phyloP scores from a whole-genome alignment of 176 grass and related monocot species.

The Carex myosuroides region DNA sequence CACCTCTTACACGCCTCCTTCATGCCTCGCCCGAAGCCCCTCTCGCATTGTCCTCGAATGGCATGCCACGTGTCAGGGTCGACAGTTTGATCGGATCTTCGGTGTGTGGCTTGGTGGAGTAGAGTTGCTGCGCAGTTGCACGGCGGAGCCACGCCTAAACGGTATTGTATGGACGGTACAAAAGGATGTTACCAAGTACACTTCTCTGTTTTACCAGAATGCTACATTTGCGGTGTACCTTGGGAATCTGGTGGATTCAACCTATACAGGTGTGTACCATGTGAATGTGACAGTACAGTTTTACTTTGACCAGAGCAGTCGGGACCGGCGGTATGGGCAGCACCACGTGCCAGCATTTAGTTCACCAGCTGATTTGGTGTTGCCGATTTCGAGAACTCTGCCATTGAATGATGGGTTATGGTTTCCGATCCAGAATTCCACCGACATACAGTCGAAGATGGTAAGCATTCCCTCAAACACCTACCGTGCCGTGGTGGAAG shows the following conservation, averaged over 20 bases:
- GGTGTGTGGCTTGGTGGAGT: conserved; percentile 68
- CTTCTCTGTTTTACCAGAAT: conserved; percentile 43
- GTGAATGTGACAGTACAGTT: conserved; percentile 61
- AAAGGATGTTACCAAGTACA: conserved; percentile 66
- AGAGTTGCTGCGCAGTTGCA: conserved; percentile 69
- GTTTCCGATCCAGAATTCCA: conserved; percentile 48
- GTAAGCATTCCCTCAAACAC: conserved; percentile 45
- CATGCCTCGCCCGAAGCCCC: conserved; percentile 25
- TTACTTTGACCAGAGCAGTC: conserved; percentile 41
- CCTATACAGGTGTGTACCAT: conserved; percentile 67
- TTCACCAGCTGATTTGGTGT: conserved; percentile 54
- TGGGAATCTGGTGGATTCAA: conserved; percentile 50
- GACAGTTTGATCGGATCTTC: conserved; percentile 67
- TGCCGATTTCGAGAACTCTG: conserved; percentile 46
- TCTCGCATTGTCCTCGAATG: conserved; percentile 60
- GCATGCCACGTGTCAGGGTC: conserved; percentile 47
- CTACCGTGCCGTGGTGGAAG: conserved; percentile 66
- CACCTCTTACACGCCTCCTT: conserved; percentile 35
- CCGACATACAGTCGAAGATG: conserved; percentile 31
- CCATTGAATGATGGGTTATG: conserved; percentile 59
- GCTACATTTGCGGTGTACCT: conserved; percentile 70
- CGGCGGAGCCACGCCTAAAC: conserved; percentile 29
- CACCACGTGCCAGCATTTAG: conserved; percentile 21
- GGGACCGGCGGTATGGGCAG: background rate
- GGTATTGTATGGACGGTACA: conserved; percentile 50